phyloP scores from a whole-genome alignment of 495 filamentous ascomycete genomes.

The Elasticomyces elasticus region DNA sequence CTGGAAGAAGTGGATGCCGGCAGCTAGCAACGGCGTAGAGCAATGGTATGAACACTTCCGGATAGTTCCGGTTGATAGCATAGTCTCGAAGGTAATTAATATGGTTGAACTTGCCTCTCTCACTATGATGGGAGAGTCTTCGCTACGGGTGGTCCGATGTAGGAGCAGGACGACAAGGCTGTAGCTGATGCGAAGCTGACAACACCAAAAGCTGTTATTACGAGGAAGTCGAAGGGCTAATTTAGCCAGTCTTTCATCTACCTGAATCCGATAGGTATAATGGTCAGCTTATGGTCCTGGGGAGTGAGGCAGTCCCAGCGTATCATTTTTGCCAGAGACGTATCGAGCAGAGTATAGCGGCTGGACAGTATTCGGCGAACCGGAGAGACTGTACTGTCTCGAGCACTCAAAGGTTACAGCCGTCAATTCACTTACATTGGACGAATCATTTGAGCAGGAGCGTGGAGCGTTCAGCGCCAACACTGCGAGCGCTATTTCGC shows the following conservation, averaged over 20 bases:
- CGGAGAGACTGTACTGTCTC: too few species aligned
- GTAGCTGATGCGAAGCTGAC: conserved; percentile 1
- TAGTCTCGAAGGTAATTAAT: neutral
- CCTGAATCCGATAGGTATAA: too few species aligned
- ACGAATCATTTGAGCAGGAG: too few species aligned
- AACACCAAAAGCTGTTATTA: conserved; percentile 1
- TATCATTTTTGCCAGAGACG: too few species aligned
- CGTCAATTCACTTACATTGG: too few species aligned
- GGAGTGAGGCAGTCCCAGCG: too few species aligned
- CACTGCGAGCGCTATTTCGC: neutral
- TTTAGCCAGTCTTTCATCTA: neutral
- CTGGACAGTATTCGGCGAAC: too few species aligned
- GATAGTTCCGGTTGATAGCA: neutral
- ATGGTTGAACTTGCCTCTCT: neutral
- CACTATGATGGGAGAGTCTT: neutral
- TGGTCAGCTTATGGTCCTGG: too few species aligned
- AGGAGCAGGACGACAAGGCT: neutral
- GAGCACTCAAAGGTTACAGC: too few species aligned
- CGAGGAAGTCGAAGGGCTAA: neutral
- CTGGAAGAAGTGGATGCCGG: neutral
- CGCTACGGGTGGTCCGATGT: neutral
- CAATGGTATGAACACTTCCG: neutral
- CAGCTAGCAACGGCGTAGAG: conserved; percentile 1
- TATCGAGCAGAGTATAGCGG: too few species aligned
- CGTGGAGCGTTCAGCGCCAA: neutral